Evolutionary conservation across 192 early-diverging fungal genomes (phyloP), one percentile per base, ranked within the genome.

Genomic region (Backusella luteola): DNA sequence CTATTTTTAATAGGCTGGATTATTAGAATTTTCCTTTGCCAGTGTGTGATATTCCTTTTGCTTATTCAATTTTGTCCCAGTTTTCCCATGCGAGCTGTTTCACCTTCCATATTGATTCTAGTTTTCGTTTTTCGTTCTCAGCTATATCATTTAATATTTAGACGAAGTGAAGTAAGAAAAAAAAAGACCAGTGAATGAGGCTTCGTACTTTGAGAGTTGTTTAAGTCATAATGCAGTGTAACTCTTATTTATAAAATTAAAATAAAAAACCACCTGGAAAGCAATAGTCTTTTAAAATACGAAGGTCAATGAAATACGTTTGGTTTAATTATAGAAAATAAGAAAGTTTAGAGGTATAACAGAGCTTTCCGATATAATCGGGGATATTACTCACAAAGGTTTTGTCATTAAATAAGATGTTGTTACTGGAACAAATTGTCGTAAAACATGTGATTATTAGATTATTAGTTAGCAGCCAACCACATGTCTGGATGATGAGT

Each of bases 1-100:
- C 26, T 26, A 63, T 63, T 63, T 63, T 63, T 63, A 29, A 63
- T 63, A 63, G 56, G 56, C 12, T 63, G 56, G 53, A 11, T 63
- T 23, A 26, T 63, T 63, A 23, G 56, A 63, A 63, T 63, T 63
- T 29, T 63, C 56, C 26, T 63, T 63, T 29, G 29, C 56, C 56
- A 63, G 56, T 63, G 56, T 63, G 56, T 63, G 56, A 63, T 63
- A 63, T 63, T 63, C 21, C 26, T 63, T 23, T 63, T 63, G 56
- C n/a, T 2, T 29, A n/a, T 63, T 29, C 56, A 63, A 63, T 29
- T 63, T 63, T 63, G n/a, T 63, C 56, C 56, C 56, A 63, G 56
- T 63, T 63, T 63, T 63, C 56, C 56, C 56, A 63, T 63, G 56
- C 56, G n/a, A 63, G 56, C 56, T 63, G 56, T 63, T 63, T 63